Evolutionary conservation across 23 red algal species (phyloP), one percentile per base, ranked within the genome.

Genomic region (Gracilariopsis chorda): DNA sequence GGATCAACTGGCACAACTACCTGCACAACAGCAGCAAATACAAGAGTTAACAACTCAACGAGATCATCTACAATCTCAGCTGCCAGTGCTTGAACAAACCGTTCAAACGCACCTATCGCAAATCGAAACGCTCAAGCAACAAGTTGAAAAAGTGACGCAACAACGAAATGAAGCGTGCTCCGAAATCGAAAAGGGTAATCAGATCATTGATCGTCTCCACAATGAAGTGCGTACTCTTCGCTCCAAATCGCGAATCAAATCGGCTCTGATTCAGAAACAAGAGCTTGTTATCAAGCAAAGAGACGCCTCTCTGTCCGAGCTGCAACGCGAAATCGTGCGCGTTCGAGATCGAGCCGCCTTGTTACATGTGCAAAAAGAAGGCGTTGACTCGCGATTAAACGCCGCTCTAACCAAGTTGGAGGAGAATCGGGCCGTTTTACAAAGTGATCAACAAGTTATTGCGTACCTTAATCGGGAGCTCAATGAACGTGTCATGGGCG

Each of bases 391-490:
- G 20, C 68, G 72, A 45, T 35, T 90, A 70, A 35, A 55, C 24
- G 68, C 43, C n/a, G 48, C 69, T 39, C 45, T 65, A 5, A 28
- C 44, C 51, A 90, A 90, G 72, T 34, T 90, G 53, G 85, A 90
- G 72, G 85, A 90, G 36, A 78, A 60, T 39, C 60, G 52, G 29
- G 85, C 53, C 0, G 85, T 90, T 36, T 27, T 78, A 16, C 51
- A 60, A 35, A 90, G 85, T 41, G 72, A 90, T 30, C 51, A 62
- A 14, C 70, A 69, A 27, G 85, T 90, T 1, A 90, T 90, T 77
- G 85, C 85, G 0, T 90, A 90, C 44, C 52, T 90, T 20, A 90
- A 90, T 41, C 57, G 85, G 8, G 85, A 90, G 68, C 23, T 90
- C 16, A 90, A 90, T 70, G 85, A 90, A 6, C 41, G 85, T 29